Base-by-base conservation (phyloP, 2,329 filamentous ascomycete genomes). In the Chaetomiaceae sp. region DNA sequence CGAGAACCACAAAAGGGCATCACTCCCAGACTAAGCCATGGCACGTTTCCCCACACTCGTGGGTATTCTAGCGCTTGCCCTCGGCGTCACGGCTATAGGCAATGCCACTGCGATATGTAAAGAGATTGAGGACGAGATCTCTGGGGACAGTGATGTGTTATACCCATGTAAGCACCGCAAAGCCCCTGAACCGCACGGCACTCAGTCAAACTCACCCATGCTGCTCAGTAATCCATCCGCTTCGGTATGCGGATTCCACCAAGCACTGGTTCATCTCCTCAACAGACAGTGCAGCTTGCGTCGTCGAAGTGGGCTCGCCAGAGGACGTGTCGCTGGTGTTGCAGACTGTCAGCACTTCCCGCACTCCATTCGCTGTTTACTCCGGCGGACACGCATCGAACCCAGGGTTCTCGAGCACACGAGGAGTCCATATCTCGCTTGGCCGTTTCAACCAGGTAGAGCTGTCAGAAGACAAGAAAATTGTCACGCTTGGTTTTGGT, bases 241-340 rank as follows among this genome's bases (percentile, higher is more conserved):
- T 45, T 4, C 34, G 20, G 10, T 65, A 56, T 21, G 20, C 10
- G 3, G 11, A 10, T 14, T 50, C 50, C 10, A 62, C 25, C n/a
- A 13, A 56, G 4, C 65, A 67, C 47, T 67, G 63, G 58, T 64
- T 66, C 53, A 47, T 48, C 1, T 65, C 66, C 2, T 67, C 65
- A 1, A 59, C 45, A 4, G 53, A 66, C 13, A 57, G 32, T 2
- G 54, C 66, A 5, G 44, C 55, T 0, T 68, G 66, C 37, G 64
- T 66, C n/a, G 55, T 67, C 18, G 56, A 65, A 36, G 59, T 59
- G 6, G 61, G 49, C 0, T 59, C 56, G 1, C 53, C 57, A 1
- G 37, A 56, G 8, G 65, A 67, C 54, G 55, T 67, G 1, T 61
- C 66, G 3, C 44, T 23, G 1, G 60, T 60, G 5, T 40, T 68